Conservation (phyloP, 257 asterid genomes). For the Solanum sejunctum region DNA sequence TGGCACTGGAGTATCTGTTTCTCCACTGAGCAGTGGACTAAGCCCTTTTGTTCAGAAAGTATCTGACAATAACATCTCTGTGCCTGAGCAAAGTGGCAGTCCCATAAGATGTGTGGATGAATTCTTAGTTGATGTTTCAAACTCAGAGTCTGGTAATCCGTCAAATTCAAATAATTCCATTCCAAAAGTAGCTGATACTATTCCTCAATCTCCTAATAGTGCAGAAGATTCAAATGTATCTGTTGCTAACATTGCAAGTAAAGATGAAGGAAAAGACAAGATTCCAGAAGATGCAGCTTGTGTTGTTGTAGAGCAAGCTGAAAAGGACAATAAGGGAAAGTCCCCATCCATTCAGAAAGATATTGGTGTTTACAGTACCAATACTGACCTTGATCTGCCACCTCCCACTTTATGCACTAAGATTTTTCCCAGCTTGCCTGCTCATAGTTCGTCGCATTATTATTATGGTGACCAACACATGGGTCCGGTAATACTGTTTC, state of each 20-base stretch:
- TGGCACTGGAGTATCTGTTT: constrained; percentile 8
- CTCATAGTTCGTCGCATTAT: constrained; percentile 10
- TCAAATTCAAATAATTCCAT: constrained; percentile 5
- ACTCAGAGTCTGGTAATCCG: constrained; percentile 18
- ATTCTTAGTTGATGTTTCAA: constrained; percentile 16
- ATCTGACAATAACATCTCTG: background rate
- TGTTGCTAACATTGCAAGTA: background rate
- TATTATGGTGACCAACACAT: constrained; percentile 9
- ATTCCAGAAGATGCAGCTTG: constrained; percentile 9
- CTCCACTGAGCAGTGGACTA: constrained; percentile 3
- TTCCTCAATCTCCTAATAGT: constrained; percentile 14
- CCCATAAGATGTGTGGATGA: constrained; percentile 18
- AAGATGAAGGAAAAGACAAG: constrained; percentile 4
- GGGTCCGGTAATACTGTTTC: constrained; percentile 19
- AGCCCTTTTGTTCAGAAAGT: constrained; percentile 8
- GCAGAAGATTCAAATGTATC: constrained; percentile 10
- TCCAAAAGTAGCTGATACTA: constrained; percentile 3
- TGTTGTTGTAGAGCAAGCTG: constrained; percentile 7
- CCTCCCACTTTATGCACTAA: background rate
- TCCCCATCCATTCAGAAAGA: constrained; percentile 1
- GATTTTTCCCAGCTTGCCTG: constrained; percentile 12
- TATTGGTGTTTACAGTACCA: constrained; percentile 6
- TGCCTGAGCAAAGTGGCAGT: constrained; percentile 13
- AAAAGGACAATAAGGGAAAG: constrained; percentile 9
- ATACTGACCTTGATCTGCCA: background rate